Evolutionary conservation across 768 basidiomycete species (phyloP).

Genomic region (Tulasnella sp.): DNA sequence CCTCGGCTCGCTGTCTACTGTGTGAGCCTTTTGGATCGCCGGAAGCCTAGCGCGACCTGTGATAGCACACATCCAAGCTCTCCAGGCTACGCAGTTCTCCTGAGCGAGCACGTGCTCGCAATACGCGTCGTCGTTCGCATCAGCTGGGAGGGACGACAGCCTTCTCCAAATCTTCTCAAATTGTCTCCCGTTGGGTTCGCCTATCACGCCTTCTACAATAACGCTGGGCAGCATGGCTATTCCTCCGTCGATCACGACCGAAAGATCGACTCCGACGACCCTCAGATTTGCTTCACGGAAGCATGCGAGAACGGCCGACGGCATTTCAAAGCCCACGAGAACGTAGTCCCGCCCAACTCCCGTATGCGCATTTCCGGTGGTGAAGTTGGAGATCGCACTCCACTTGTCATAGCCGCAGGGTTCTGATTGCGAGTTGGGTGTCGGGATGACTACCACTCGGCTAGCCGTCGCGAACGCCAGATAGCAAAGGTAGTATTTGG

Average conservation of each 20-base stretch:
- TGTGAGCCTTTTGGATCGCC: background rate
- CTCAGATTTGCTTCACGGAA: slow-evolving; percentile 21
- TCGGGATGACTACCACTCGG: slow-evolving; percentile 3
- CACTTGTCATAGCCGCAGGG: background rate
- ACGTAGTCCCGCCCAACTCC: background rate
- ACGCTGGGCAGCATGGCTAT: slow-evolving; percentile 17
- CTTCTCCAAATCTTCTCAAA: slow-evolving; percentile 17
- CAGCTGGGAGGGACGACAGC: background rate
- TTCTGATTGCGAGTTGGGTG: background rate
- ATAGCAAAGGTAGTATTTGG: background rate
- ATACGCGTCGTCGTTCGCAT: slow-evolving; percentile 14
- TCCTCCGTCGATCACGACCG: slow-evolving; percentile 21
- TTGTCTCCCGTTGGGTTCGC: slow-evolving; percentile 18
- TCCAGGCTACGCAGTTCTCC: slow-evolving; percentile 19
- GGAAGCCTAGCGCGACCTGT: background rate
- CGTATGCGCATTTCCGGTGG: background rate
- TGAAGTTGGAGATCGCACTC: background rate
- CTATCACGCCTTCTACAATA: slow-evolving; percentile 17
- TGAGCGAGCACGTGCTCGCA: slow-evolving; percentile 32
- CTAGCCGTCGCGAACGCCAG: background rate
- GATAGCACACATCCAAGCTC: background rate
- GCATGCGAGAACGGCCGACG: slow-evolving; percentile 26
- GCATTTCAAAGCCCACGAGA: slow-evolving; percentile 31
- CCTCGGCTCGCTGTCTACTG: background rate
- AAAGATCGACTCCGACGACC: slow-evolving; percentile 31